phyloP scores from a whole-genome alignment of 768 basidiomycete species.

The Amylocystis lapponica region DNA sequence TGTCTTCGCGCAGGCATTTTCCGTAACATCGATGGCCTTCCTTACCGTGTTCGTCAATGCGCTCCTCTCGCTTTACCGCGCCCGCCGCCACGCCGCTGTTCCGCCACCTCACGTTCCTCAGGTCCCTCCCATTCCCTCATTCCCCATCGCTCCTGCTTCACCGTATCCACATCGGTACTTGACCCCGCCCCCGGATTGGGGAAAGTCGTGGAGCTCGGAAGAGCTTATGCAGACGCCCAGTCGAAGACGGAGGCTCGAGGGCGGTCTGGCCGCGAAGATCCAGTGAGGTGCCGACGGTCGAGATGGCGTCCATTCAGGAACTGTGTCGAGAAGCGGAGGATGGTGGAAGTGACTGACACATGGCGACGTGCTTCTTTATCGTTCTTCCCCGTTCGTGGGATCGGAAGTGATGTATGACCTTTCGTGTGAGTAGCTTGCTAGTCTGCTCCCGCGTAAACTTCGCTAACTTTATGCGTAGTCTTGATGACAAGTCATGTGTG shows the following conservation, averaged over 20 bases:
- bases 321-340: neutral
- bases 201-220: constrained; percentile 30
- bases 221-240: constrained; percentile 12
- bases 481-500: too few species aligned
- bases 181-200: constrained; percentile 43
- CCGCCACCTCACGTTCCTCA: constrained; percentile 6
- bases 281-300: constrained; percentile 8
- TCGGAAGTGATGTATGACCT: neutral
- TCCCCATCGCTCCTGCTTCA: constrained; percentile 32
- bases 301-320: neutral
- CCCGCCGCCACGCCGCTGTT: constrained; percentile 41
- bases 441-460: neutral
- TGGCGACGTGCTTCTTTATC: neutral
- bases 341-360: neutral
- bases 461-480: neutral
- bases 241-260: constrained; percentile 20
- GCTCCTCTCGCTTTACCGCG: constrained; percentile 71
- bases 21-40: constrained; percentile 69
- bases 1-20: constrained; percentile 57
- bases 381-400: neutral
- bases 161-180: constrained; percentile 48
- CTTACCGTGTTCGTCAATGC: constrained; percentile 77
- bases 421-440: neutral
- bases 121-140: constrained; percentile 21
- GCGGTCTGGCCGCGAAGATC: constrained; percentile 18